Base-by-base conservation (phyloP, 73 alveolate species). In the Durusdinium trenchii region DNA sequence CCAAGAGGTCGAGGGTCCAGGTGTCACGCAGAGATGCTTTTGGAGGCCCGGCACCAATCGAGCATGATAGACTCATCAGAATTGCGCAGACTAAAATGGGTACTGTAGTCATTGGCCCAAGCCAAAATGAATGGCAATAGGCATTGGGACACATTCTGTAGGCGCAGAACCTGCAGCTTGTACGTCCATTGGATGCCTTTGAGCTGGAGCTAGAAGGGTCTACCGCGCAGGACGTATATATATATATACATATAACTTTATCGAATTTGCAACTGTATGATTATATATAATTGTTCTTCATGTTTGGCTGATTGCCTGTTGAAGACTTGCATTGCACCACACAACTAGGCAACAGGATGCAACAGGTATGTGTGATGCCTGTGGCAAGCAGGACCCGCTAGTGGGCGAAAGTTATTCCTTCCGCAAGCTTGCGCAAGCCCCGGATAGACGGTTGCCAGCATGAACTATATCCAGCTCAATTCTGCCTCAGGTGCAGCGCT, bases 1-100 rank as follows among this genome's bases (percentile, higher is more conserved):
- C 90, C 98, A 48, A 57, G 78, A 46, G 98, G 90, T 28, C 98
- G 98, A 38, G 98, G 98, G 30, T 91, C 98, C 52, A 51, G 98
- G 60, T 67, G 98, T 60, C 85, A 91, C 43, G 98, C 98, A 28
- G 98, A 91, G 89, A 91, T 91, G 98, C 89, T 91, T 48, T 78
- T 91, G 40, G 98, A 91, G 98, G 98, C 89, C 54, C 23, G n/a
- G 42, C 20, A 46, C 32, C 16, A 9, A 3, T 4, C n/a, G 28
- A 10, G 9, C 79, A 1, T 1, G 36, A 64, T 64, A n/a, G n/a
- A n/a, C n/a, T n/a, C n/a, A n/a, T n/a, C n/a, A n/a, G n/a, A n/a
- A n/a, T n/a, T n/a, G n/a, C n/a, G n/a, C n/a, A n/a, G n/a, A n/a
- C n/a, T n/a, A n/a, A 57, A 16, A 57, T 57, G 4, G 73, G 7